Base-by-base conservation (phyloP, 768 basidiomycete genomes). In the Kwoniella botswanensis region DNA sequence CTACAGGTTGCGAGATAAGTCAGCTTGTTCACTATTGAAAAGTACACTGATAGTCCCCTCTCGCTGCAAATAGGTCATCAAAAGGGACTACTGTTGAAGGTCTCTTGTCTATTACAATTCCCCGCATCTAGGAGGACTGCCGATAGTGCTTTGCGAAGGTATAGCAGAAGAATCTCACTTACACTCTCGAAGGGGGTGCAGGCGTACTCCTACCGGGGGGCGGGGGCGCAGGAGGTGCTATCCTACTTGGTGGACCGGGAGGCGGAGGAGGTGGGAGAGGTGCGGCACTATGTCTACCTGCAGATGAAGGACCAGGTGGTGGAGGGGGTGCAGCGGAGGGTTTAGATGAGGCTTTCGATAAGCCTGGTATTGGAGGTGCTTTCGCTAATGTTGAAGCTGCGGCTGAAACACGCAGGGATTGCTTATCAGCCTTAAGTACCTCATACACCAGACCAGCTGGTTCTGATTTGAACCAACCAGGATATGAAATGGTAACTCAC, bases 341-440 rank as follows among this genome's bases (percentile, higher is more conserved):
- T 50, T 77, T 70, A 29, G 84, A 77, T 55, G 84, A 84, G 11
- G 82, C 76, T 18, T 85, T 80, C 4, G 85, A 71, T 41, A 84
- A 62, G n/a, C 72, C 71, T 3, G 79, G 76, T 55, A 77, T 71
- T 44, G 79, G 73, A n/a, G 76, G 74, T 18, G 75, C 68, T 74
- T 73, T 75, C 4, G 75, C 75, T 6, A 76, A 44, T 10, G 91
- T 57, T 91, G 86, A 6, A 86, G 84, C 1, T 91, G 92, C 15
- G 90, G 89, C 80, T 88, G 92, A 7, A 87, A 18, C 1, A 43
- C 46, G 15, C 21, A n/a, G 0, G 0, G 42, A 46, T 26, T 4
- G 10, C 12, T 56, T n/a, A 22, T 56, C 24, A 21, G 18, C 55
- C 22, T 21, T 2, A n/a, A 56, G n/a, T 13, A 56, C 13, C 12